Evolutionary conservation across 306 rosid species (phyloP).

Genomic region (Trichosanthes cucumerina): DNA sequence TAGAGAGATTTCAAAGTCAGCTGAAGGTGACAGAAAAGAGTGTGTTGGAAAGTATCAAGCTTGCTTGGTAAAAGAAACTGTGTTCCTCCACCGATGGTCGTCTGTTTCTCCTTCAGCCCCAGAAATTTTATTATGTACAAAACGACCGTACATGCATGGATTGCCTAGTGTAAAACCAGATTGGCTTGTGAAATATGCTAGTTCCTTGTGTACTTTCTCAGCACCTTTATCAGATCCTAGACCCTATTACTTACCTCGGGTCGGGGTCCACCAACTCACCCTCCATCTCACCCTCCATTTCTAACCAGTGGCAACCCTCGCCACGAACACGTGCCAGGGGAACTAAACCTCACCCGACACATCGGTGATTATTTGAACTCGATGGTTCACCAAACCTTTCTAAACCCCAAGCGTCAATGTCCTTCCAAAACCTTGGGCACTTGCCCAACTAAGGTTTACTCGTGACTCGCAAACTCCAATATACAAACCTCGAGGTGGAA

Average conservation of each 20-base stretch:
- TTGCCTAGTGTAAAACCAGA: conserved; percentile 61
- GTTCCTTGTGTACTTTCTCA: conserved; percentile 56
- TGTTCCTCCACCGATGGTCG: conserved; percentile 68
- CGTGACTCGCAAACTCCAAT: no score
- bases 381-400: no score
- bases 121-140: conserved; percentile 49
- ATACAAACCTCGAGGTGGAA: no score
- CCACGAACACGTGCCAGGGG: no score
- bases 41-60: conserved; percentile 53
- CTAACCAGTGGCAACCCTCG: no score
- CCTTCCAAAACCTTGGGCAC: no score
- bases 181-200: conserved; percentile 81
- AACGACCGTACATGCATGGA: conserved; percentile 84
- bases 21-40: conserved; percentile 31
- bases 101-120: conserved; percentile 58
- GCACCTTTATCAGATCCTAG: conserved; percentile 43
- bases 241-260: conserved; percentile 58
- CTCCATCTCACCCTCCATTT: no score
- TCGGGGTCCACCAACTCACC: no score
- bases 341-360: no score
- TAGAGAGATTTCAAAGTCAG: conserved; percentile 31
- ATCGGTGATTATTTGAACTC: no score
- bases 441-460: no score
- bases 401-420: no score
- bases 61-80: conserved; percentile 51